Conservation (phyloP, 208 protist genomes). For the Acanthamoeba quina region DNA sequence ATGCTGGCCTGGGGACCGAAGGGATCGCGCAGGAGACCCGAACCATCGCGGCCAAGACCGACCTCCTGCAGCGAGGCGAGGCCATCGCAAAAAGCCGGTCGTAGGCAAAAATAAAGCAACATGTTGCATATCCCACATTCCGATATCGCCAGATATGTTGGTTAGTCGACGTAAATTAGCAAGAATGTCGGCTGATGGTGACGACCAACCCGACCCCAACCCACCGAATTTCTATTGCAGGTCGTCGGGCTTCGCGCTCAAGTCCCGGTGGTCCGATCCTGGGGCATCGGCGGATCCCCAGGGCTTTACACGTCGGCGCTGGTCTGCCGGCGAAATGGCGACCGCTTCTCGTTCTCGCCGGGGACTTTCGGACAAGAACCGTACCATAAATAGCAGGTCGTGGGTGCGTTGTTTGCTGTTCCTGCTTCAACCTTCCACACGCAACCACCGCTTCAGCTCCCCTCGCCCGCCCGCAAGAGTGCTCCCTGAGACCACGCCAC, state of each 20-base stretch:
- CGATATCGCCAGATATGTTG: no score
- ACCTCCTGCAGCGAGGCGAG: no score
- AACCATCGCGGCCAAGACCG: neutral
- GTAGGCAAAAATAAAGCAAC: no score
- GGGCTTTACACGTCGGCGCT: neutral
- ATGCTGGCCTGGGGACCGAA: neutral
- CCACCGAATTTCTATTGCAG: neutral
- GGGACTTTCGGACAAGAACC: neutral
- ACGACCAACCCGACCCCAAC: neutral
- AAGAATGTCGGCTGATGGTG: neutral
- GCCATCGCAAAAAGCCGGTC: no score
- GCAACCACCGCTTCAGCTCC: neutral
- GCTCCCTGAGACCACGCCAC: no score
- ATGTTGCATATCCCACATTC: no score
- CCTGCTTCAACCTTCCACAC: neutral
- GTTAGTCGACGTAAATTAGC: no score
- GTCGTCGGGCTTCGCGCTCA: no score
- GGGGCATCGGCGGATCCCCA: neutral
- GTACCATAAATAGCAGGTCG: neutral
- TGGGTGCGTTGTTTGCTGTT: neutral
- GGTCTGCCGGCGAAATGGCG: slow-evolving; percentile 30
- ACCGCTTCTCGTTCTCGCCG: neutral
- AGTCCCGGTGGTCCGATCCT: slow-evolving; percentile 5
- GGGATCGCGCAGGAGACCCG: no score
- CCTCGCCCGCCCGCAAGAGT: neutral